phyloP scores from a whole-genome alignment of 2,329 filamentous ascomycete species.

The Lachnellula cervina region DNA sequence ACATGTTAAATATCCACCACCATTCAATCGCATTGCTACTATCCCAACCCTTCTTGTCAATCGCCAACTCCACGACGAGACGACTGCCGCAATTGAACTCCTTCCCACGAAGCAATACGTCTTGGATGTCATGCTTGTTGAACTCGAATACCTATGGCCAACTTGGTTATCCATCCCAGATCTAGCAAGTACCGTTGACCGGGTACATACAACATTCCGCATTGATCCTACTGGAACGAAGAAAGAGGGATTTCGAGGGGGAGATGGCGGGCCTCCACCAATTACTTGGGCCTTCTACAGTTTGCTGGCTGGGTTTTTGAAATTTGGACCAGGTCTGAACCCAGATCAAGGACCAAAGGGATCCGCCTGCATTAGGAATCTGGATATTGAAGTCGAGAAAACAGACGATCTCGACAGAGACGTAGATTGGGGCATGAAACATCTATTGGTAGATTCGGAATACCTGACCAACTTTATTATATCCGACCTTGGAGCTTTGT shows the following conservation, averaged over 20 bases:
- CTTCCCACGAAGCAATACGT: neutral
- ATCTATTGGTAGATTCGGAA: no score
- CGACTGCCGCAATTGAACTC: neutral
- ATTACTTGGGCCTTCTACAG: neutral
- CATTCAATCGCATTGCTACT: neutral
- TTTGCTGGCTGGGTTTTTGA: neutral
- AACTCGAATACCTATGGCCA: neutral
- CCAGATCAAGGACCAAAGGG: neutral
- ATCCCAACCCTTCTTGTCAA: slow-evolving; percentile 1
- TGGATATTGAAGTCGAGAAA: neutral
- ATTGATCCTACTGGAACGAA: neutral
- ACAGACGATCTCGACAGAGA: neutral
- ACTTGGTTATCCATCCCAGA: slow-evolving; percentile 1
- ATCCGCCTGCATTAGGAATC: neutral
- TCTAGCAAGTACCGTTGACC: neutral
- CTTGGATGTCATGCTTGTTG: neutral
- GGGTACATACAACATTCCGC: neutral
- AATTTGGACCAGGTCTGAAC: neutral
- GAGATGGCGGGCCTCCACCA: neutral
- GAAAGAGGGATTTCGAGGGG: neutral
- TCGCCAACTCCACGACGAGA: neutral
- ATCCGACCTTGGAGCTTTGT: neutral
- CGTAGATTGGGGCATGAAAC: no score
- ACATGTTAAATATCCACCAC: neutral
- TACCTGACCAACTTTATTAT: neutral